These are phyloP conservation scores for Chaetomidium leptoderma DNA, from an alignment of 495 filamentous ascomycete species.

Conservation along the genomic window DNA sequence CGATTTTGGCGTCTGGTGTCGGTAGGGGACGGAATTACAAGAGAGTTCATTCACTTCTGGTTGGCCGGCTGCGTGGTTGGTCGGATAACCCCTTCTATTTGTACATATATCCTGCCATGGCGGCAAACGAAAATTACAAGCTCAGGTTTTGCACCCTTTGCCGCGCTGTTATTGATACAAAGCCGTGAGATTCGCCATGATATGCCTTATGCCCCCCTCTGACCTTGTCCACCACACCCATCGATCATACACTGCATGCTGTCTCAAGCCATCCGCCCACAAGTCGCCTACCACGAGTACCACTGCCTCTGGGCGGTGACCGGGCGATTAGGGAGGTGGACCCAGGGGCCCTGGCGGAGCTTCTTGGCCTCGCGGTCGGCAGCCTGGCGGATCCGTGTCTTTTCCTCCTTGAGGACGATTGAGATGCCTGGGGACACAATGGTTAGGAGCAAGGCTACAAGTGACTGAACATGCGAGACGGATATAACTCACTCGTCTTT, in stretches of 20 bases:
- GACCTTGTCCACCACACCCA: neutral
- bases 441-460: neutral
- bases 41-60: neutral
- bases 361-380: slow-evolving; percentile 70
- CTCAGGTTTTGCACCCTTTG: neutral
- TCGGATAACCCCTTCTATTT: slow-evolving; percentile 10
- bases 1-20: slow-evolving; percentile 12
- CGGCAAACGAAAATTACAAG: neutral
- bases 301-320: slow-evolving; percentile 77
- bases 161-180: slow-evolving; percentile 14
- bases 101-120: slow-evolving; percentile 12
- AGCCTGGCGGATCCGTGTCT: slow-evolving; percentile 74
- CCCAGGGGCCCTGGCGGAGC: slow-evolving; percentile 70
- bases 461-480: neutral
- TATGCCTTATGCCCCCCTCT: neutral
- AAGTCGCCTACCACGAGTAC: slow-evolving; percentile 70
- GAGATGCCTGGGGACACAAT: slow-evolving; percentile 54
- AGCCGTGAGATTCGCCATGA: neutral
- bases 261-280: neutral
- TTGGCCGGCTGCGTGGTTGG: neutral
- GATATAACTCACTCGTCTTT: neutral
- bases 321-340: slow-evolving; percentile 74
- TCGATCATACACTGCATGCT: neutral
- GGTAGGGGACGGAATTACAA: neutral
- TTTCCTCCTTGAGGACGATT: slow-evolving; percentile 85